Percentiles rank a stretch among this genome's conserved stretches.
Conservation (phyloP, 345 rosid genomes). For the Draba incana region DNA sequence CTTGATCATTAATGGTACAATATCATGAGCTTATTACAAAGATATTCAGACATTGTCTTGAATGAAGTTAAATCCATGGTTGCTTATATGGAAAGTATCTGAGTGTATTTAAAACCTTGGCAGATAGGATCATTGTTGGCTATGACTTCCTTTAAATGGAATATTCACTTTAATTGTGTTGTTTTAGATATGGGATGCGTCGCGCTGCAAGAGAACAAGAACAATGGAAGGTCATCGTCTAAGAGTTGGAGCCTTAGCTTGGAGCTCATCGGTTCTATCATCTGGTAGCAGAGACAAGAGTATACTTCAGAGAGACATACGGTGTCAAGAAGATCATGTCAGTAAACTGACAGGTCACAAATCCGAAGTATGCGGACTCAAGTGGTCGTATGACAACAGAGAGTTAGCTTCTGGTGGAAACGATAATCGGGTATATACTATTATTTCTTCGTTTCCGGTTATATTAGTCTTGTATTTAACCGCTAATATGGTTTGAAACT, state of each 20-base stretch:
- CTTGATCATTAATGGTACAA: slow-evolving; percentile 8
- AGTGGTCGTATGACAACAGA: slow-evolving; percentile 97
- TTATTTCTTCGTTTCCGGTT: slow-evolving; percentile 6
- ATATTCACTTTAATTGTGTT: slow-evolving; percentile 8
- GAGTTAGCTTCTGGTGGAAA: slow-evolving; percentile 99
- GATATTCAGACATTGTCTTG: background rate
- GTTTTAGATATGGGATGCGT: slow-evolving; percentile 90
- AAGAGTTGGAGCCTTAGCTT: slow-evolving; percentile 93
- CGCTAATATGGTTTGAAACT: slow-evolving; percentile 16
- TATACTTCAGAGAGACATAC: slow-evolving; percentile 86
- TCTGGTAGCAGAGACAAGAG: slow-evolving; percentile 98
- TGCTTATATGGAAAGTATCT: slow-evolving; percentile 14
- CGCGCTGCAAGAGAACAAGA: slow-evolving; percentile 80
- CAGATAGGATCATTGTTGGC: background rate
- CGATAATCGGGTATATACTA: slow-evolving; percentile 74
- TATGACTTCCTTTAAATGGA: background rate
- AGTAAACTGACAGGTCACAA: slow-evolving; percentile 93
- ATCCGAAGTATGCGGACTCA: slow-evolving; percentile 97
- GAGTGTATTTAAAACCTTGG: background rate
- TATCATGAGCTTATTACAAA: slow-evolving; percentile 16
- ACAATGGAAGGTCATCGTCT: slow-evolving; percentile 96
- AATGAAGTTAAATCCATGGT: slow-evolving; percentile 11
- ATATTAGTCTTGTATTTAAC: slow-evolving; percentile 23
- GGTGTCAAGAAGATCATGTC: slow-evolving; percentile 77
- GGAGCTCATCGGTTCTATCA: slow-evolving; percentile 86